Percentiles rank a stretch among this genome's conserved stretches.
Conservation (phyloP, 225 moss, liverwort and hornwort genomes). For the Pleurozium schreberi region DNA sequence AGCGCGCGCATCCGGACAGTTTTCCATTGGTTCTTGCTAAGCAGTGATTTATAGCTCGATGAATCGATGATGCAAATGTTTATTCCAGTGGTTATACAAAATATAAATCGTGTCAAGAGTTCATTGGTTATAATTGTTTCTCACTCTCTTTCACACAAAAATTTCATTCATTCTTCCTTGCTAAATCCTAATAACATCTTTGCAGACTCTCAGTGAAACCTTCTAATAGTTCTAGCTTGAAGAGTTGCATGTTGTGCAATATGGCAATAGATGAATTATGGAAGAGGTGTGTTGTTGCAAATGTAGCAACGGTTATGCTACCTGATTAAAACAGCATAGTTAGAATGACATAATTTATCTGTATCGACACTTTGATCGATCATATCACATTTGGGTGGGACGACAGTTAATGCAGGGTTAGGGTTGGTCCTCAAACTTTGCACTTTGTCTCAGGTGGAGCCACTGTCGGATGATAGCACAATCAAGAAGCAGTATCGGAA, state of each 20-base stretch:
- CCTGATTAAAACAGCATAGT: not conserved
- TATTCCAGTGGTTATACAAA: not conserved
- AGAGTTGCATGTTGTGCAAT: not conserved
- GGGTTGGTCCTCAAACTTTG: not conserved
- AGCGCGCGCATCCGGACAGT: too few relatives aligned
- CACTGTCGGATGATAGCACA: not conserved
- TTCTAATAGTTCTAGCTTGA: too few relatives aligned
- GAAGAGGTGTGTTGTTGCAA: not conserved
- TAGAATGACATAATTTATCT: not conserved
- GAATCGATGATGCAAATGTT: not conserved
- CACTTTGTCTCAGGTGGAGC: not conserved
- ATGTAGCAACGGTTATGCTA: not conserved
- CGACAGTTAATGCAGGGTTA: not conserved
- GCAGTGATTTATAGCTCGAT: not conserved
- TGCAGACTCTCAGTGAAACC: not conserved
- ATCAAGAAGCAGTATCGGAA: not conserved
- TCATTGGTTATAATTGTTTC: not conserved
- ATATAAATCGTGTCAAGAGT: not conserved
- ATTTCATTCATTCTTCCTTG: too few relatives aligned
- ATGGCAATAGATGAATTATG: not conserved
- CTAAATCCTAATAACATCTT: too few relatives aligned
- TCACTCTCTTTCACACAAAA: not conserved
- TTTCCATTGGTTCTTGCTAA: not conserved
- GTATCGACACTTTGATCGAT: not conserved
- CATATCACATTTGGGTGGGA: not conserved